Evolutionary conservation across 192 early-diverging fungal genomes (phyloP).

Genomic region (Podila verticillata): DNA sequence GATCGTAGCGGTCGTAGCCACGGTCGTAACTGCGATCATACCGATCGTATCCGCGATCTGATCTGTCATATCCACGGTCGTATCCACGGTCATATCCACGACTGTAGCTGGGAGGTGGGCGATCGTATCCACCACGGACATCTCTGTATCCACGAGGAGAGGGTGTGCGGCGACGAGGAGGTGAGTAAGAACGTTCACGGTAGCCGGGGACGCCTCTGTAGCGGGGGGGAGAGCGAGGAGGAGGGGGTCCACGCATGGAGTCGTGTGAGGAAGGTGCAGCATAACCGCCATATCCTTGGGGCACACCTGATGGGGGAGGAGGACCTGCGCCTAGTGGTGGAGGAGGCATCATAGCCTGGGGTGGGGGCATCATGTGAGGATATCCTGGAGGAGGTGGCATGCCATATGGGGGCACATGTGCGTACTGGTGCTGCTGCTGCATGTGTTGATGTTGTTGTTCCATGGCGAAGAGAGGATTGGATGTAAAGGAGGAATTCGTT

Average conservation of each 20-base stretch:
- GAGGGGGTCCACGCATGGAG: constrained; percentile 10
- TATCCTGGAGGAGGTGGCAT: constrained; percentile 10
- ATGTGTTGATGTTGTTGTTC: constrained; percentile 13
- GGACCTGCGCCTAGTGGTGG: constrained; percentile 6
- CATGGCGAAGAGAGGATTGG: background rate
- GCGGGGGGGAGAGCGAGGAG: constrained; percentile 22
- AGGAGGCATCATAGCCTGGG: constrained; percentile 23
- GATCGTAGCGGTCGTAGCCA: constrained; percentile 32
- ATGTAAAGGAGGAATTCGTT: background rate
- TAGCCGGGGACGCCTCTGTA: constrained; percentile 22
- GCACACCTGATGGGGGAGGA: background rate
- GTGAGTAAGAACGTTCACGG: constrained; percentile 53
- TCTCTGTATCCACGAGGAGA: constrained; percentile 53
- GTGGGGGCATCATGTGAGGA: constrained; percentile 27
- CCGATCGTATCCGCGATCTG: constrained; percentile 40
- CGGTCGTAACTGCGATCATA: constrained; percentile 47
- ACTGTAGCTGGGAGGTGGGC: constrained; percentile 26
- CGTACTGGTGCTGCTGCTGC: constrained; percentile 37
- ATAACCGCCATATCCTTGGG: constrained; percentile 19
- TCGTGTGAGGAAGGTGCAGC: constrained; percentile 16
- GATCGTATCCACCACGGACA: background rate
- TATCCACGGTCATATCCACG: constrained; percentile 51
- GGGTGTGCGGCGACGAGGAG: constrained; percentile 46
- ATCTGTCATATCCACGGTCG: constrained; percentile 12
- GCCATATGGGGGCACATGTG: constrained; percentile 24